A percentile compares a stretch with the other conserved stretches of the same genome.
Evolutionary conservation across 129 eudicot species (phyloP).

Genomic region (Lactuca saligna): DNA sequence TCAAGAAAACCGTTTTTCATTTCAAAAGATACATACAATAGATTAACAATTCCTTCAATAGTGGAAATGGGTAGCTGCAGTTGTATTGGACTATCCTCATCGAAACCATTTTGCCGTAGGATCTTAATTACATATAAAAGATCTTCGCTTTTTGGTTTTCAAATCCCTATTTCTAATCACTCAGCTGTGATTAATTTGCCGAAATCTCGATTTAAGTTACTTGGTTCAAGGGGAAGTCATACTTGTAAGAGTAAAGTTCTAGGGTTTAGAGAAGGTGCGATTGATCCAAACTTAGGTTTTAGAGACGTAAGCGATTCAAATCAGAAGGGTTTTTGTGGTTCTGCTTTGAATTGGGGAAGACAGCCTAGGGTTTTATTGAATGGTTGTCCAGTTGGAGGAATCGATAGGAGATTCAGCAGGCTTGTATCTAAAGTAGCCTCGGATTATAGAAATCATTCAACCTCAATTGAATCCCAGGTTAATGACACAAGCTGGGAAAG

Average conservation of each 20-base stretch:
- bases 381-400: slow-evolving; percentile 37
- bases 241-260: slow-evolving; percentile 32
- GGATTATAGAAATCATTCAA: slow-evolving; percentile 67
- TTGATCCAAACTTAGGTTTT: slow-evolving; percentile 44
- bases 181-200: slow-evolving; percentile 42
- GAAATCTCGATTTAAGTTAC: slow-evolving; percentile 40
- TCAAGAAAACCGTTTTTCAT: background rate
- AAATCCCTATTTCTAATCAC: slow-evolving; percentile 35
- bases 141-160: slow-evolving; percentile 54
- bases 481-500: slow-evolving; percentile 60
- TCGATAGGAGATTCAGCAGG: slow-evolving; percentile 32
- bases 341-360: slow-evolving; percentile 60
- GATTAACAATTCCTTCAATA: background rate
- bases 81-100: slow-evolving; percentile 55
- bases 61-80: slow-evolving; percentile 47
- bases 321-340: slow-evolving; percentile 65
- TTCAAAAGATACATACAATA: background rate
- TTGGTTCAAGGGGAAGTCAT: slow-evolving; percentile 18
- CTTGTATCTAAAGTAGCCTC: slow-evolving; percentile 70
- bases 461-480: slow-evolving; percentile 55
- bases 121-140: slow-evolving; percentile 47
- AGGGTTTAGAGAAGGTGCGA: slow-evolving; percentile 39
- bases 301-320: slow-evolving; percentile 44
- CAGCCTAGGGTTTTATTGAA: slow-evolving; percentile 43
- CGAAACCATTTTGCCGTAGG: slow-evolving; percentile 67